Base-by-base conservation (phyloP, 192 early-diverging fungal genomes). In the Endogone sp. region DNA sequence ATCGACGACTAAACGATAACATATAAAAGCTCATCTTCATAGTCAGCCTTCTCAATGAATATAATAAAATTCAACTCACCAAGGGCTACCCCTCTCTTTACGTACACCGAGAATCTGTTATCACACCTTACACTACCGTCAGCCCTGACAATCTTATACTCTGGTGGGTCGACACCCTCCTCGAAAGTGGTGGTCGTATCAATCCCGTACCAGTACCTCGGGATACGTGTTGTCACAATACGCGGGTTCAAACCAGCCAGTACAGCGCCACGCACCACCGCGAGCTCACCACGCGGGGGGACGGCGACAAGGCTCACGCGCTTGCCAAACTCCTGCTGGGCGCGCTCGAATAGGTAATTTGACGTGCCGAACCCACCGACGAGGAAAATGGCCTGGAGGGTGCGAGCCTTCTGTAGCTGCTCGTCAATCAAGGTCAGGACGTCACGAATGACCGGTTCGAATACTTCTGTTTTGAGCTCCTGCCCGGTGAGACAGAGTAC, bases 291-390 rank as follows among this genome's bases (percentile, higher is more conserved):
- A 67, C 81, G 81, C 28, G 78, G 81, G 21, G 85, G 85, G 23
- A 84, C 82, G n/a, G 82, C 85, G 13, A 86, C 71, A 10, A 82
- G 27, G 9, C 75, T 75, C 0, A 84, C 78, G 8, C 78, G 69
- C 30, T 67, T 56, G 3, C 71, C 66, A 71, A 84, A 84, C 54
- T 82, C 78, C 32, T 82, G 62, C 30, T 77, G 76, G 21, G 83
- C 77, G 22, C 82, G 78, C 49, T 79, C 74, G 44, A 79, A 80
- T 10, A 85, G 63, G 60, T 85, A 85, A 3, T 79, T 78, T 10
- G 84, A 85, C 0, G 78, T 76, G 20, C 84, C 80, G 71, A 86
- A 86, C 1, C 84, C 84, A 68, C 84, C 84, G 21, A 82, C 82
- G 58, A 85, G 37, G 63, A 85, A 82, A 29, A 85, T 79, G 20